Conservation (phyloP, 1,139 yeast genomes). For the Candida sanyaensis region DNA sequence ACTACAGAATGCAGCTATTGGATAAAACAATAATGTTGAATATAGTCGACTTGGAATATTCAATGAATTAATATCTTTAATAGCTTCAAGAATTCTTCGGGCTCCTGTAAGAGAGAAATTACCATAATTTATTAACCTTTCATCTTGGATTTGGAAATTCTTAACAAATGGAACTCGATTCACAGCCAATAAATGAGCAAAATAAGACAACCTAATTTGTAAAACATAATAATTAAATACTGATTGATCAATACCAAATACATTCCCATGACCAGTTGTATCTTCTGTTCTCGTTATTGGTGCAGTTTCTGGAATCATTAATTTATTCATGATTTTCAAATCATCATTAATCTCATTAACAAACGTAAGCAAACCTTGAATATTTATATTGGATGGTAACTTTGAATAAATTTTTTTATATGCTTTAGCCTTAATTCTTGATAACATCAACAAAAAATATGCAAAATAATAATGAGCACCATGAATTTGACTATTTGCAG, state of each 20-base stretch:
- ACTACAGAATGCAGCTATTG: slow-evolving; percentile 34
- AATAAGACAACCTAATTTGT: slow-evolving; percentile 28
- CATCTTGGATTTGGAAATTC: slow-evolving; percentile 18
- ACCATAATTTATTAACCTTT: slow-evolving; percentile 21
- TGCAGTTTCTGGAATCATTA: slow-evolving; percentile 20
- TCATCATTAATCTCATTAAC: slow-evolving; percentile 17
- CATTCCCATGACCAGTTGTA: background rate
- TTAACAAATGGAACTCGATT: slow-evolving; percentile 34
- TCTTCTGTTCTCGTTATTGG: background rate
- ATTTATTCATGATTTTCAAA: slow-evolving; percentile 17
- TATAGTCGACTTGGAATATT: slow-evolving; percentile 11
- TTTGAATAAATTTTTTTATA: slow-evolving; percentile 19
- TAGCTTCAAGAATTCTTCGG: slow-evolving; percentile 31
- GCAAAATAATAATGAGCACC: slow-evolving; percentile 16
- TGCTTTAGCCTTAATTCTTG: slow-evolving; percentile 21
- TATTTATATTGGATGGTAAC: slow-evolving; percentile 8
- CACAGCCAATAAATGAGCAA: slow-evolving; percentile 34
- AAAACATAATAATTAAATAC: slow-evolving; percentile 13
- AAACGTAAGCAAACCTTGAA: slow-evolving; percentile 11
- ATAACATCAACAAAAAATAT: slow-evolving; percentile 18
- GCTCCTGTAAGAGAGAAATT: slow-evolving; percentile 31
- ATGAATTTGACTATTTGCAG: slow-evolving; percentile 5
- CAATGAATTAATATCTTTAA: slow-evolving; percentile 15
- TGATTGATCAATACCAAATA: slow-evolving; percentile 2
- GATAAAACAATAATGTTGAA: slow-evolving; percentile 34